phyloP scores from a whole-genome alignment of 208 protist species.

The Trypanosoma mega region DNA sequence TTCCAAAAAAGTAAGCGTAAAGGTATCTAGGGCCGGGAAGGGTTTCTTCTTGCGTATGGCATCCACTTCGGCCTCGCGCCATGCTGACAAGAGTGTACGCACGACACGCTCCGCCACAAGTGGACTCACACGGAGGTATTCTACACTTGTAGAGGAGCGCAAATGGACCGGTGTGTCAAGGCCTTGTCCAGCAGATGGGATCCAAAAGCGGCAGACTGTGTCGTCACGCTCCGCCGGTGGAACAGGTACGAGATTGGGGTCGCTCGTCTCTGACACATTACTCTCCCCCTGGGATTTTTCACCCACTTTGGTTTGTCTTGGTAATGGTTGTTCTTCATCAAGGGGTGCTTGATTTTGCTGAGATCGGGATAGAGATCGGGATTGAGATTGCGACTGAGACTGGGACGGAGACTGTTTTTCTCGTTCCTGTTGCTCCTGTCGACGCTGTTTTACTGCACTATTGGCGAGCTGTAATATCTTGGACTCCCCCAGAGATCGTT shows the following conservation, averaged over 20 bases:
- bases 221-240: background rate
- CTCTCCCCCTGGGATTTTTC: no score
- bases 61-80: slow-evolving; percentile 9
- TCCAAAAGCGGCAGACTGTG: slow-evolving; percentile 25
- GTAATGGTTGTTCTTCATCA: no score
- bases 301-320: no score
- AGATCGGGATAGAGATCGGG: no score
- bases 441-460: background rate
- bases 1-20: no score
- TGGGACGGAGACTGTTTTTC: background rate
- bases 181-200: slow-evolving; percentile 35
- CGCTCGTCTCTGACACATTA: no score
- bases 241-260: no score
- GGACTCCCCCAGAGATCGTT: background rate
- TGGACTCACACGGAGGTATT: slow-evolving; percentile 46
- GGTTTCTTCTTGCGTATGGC: background rate
- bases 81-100: slow-evolving; percentile 58
- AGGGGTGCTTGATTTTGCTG: no score
- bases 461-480: background rate
- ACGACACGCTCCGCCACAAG: slow-evolving; percentile 70
- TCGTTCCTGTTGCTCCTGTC: background rate
- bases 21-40: slow-evolving; percentile 12
- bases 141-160: slow-evolving; percentile 26
- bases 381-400: no score
- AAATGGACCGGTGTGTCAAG: slow-evolving; percentile 51